These are phyloP conservation scores for Colletotrichum sojae DNA, from an alignment of 2,329 filamentous ascomycete species.

Conservation along the genomic window DNA sequence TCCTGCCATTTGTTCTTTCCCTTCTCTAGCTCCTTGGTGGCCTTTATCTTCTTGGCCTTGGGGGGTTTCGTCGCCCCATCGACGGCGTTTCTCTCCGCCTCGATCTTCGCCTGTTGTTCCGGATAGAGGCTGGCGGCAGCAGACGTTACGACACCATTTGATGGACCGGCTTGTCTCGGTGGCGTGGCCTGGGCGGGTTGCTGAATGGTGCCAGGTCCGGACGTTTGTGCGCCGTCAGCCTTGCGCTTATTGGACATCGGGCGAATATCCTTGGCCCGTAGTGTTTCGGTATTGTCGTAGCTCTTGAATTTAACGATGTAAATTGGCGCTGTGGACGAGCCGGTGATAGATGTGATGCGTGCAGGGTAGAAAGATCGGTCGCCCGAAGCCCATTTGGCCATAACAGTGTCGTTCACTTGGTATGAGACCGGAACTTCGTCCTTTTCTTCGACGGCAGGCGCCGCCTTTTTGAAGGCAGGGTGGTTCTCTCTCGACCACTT, in stretches of 20 bases:
- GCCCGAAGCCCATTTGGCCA: slow-evolving; percentile 91
- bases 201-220: slow-evolving; percentile 54
- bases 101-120: slow-evolving; percentile 64
- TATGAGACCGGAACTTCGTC: slow-evolving; percentile 72
- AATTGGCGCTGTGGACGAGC: slow-evolving; percentile 89
- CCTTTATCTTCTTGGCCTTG: slow-evolving; percentile 90
- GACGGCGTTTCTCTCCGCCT: slow-evolving; percentile 73
- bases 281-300: slow-evolving; percentile 87
- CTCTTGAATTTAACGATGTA: slow-evolving; percentile 97
- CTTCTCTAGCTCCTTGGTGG: slow-evolving; percentile 90
- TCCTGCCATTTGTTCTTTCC: slow-evolving; percentile 96
- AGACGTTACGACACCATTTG: slow-evolving; percentile 66
- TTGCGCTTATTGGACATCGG: slow-evolving; percentile 88
- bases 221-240: slow-evolving; percentile 80
- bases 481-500: slow-evolving; percentile 89
- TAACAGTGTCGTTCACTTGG: slow-evolving; percentile 89
- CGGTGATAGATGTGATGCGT: slow-evolving; percentile 93
- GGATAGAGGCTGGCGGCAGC: slow-evolving; percentile 71
- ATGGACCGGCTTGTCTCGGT: slow-evolving; percentile 49
- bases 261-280: slow-evolving; percentile 86
- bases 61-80: slow-evolving; percentile 79
- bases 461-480: slow-evolving; percentile 77
- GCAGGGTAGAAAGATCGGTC: slow-evolving; percentile 94
- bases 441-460: slow-evolving; percentile 63
- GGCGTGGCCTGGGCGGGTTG: slow-evolving; percentile 58